Conservation (phyloP, 768 basidiomycete genomes). For the Leccinum uliginosum region DNA sequence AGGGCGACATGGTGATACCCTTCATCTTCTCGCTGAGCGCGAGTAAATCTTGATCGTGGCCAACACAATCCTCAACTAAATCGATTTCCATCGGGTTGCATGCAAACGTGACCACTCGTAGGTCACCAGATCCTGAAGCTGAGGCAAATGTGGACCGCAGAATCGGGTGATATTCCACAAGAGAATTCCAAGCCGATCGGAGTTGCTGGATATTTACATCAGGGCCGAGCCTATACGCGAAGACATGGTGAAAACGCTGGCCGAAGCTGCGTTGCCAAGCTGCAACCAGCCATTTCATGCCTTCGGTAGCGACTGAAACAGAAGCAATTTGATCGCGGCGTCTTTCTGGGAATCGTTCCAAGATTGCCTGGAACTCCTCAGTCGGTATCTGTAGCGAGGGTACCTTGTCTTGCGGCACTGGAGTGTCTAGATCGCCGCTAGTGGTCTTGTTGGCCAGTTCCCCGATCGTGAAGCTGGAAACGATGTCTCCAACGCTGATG, state of each 20-base stretch:
- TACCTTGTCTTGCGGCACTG: background rate
- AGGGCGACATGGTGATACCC: constrained; percentile 18
- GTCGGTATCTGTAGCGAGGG: constrained; percentile 1
- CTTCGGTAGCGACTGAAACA: constrained; percentile 23
- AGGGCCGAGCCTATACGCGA: constrained; percentile 34
- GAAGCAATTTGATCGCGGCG: constrained; percentile 12
- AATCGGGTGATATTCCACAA: constrained; percentile 35
- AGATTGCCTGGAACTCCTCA: constrained; percentile 13
- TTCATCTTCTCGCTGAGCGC: constrained; percentile 21
- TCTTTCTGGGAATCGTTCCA: constrained; percentile 13
- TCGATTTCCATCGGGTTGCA: constrained; percentile 1
- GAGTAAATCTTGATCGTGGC: constrained; percentile 5
- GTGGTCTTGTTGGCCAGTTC: too few relatives aligned
- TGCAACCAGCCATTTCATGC: constrained; percentile 37
- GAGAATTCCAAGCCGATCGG: constrained; percentile 33
- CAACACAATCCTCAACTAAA: constrained; percentile 2
- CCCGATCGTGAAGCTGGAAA: too few relatives aligned
- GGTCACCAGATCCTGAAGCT: constrained; percentile 10
- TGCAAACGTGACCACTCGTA: constrained; percentile 25
- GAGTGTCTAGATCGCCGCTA: too few relatives aligned
- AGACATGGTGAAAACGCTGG: constrained; percentile 41
- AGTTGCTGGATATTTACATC: constrained; percentile 29
- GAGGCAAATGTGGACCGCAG: constrained; percentile 41
- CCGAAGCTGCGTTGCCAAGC: constrained; percentile 42
- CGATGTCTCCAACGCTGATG: constrained; percentile 36